Base-by-base conservation (phyloP, 2,329 filamentous ascomycete genomes). In the Aspergillus puulaauensis region DNA sequence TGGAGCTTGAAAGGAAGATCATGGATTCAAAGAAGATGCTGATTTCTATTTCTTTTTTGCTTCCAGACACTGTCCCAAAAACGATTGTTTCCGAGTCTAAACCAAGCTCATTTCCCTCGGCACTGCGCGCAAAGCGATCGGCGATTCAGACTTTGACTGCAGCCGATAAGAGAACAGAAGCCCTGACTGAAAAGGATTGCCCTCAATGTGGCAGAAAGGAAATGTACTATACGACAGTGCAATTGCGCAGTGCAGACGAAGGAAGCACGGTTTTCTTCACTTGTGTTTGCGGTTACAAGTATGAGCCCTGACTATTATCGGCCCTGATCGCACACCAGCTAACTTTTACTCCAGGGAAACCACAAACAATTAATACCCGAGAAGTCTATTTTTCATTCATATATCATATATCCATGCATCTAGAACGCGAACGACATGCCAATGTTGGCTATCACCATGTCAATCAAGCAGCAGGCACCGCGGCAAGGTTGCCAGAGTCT, bases 231-330 rank as follows among this genome's bases (percentile, higher is more conserved):
- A 90, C 91, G 50, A 89, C 89, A 3, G 86, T 91, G 60, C 95
- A 99, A 74, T 79, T 96, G 68, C 88, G 93, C 66, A 88, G 92
- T 80, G 95, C 93, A 54, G 95, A 99, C 74, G 93, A 98, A 85
- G 95, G 95, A 60, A 91, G 89, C 64, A 97, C 93, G 0, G 86
- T 96, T 54, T 96, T 97, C 70, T 96, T 91, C 77, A 88, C 83
- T 59, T 97, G 93, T 77, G 86, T 92, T 57, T 97, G 93, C 72
- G 90, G 91, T 58, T 81, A 91, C 76, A 93, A 90, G 89, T 93
- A 84, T 67, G 86, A 59, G 37, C 48, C 47, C 33, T 24, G 39
- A n/a, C 12, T 19, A 12, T 39, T 40, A 49, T 39, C n/a, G 5
- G 55, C 19, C 45, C 27, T 15, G 11, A 39, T 39, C 44, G 48